Base-by-base conservation (phyloP, 345 rosid species). In the Cardamine occulta region DNA sequence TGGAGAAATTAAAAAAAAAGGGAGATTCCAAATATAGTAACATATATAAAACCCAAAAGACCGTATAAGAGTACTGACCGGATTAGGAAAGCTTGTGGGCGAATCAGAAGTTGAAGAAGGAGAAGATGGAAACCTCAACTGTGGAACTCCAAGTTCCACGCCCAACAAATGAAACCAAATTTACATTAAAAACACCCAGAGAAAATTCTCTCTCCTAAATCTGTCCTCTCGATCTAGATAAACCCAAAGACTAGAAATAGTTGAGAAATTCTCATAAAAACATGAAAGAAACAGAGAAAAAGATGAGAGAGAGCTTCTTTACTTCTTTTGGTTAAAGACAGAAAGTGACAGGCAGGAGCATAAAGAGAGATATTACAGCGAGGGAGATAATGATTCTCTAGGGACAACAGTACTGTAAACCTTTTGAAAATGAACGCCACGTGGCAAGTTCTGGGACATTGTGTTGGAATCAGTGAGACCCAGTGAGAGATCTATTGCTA, bases 341-440 rank as follows among this genome's bases (percentile, higher is more conserved):
- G 80, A 77, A 48, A 77, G 80, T 3, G 80, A 77, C 80, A 28
- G 19, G 19, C 19, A 71, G 58, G 60, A 77, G 54, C 28, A 72
- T 54, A 77, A 77, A 45, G 37, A 26, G 69, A 68, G 49, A 68
- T 49, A 62, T 76, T 76, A 69, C 80, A 76, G 70, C 75, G 55
- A 70, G 23, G 70, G 80, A 70, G 76, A 77, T 70, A 77, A 64
- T 45, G 80, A 77, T 71, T 64, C 77, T 58, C 48, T 57, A 57
- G 17, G 63, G 47, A 45, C 72, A 77, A 77, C 76, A 65, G 80
- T 57, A 71, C 73, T 47, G 44, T 9, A 70, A 68, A 49, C 21
- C 75, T 18, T 32, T 17, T 21, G 42, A 29, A 29, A 40, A 39
- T 23, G 21, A 15, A 26, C n/a, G 80, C 54, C 80, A 77, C 80